Conservation (phyloP, 345 rosid species). For the Pistacia integerrima region DNA sequence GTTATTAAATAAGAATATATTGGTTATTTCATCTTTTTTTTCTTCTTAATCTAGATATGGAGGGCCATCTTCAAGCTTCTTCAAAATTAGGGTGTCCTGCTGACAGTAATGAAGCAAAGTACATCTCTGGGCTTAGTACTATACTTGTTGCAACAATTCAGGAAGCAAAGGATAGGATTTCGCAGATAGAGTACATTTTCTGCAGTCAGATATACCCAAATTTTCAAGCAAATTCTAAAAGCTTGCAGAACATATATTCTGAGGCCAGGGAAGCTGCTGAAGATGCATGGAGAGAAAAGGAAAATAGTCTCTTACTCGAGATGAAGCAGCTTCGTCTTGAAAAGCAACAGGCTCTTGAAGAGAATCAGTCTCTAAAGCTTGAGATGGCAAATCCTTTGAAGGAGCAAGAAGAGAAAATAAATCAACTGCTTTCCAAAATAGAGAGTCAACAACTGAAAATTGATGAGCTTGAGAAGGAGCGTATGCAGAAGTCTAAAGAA, state of each 20-base stretch:
- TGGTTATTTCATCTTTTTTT: background rate
- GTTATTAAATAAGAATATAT: background rate
- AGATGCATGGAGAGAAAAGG: constrained; percentile 58
- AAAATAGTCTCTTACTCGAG: constrained; percentile 41
- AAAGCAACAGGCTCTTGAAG: constrained; percentile 40
- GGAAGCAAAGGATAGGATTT: constrained; percentile 85
- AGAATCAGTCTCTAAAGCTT: constrained; percentile 41
- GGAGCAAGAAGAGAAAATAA: constrained; percentile 32
- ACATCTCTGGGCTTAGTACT: constrained; percentile 66
- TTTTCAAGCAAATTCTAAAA: constrained; percentile 57
- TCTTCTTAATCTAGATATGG: constrained; percentile 26
- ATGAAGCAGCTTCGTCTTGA: constrained; percentile 55
- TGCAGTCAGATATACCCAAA: constrained; percentile 82
- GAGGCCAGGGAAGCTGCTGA: constrained; percentile 59
- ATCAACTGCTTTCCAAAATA: constrained; percentile 23
- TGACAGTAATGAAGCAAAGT: constrained; percentile 51
- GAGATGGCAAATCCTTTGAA: constrained; percentile 39
- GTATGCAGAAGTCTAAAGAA: constrained; percentile 43
- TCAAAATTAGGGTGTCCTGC: constrained; percentile 28
- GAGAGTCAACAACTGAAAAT: constrained; percentile 34
- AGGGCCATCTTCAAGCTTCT: constrained; percentile 20
- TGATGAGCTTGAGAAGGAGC: constrained; percentile 37
- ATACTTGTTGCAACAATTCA: constrained; percentile 84
- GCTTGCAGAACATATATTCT: constrained; percentile 47
- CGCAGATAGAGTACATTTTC: constrained; percentile 90